A percentile compares a stretch with the other conserved stretches of the same genome.
Evolutionary conservation across 1,139 yeast genomes (phyloP).

Genomic region (Pichia sp.): DNA sequence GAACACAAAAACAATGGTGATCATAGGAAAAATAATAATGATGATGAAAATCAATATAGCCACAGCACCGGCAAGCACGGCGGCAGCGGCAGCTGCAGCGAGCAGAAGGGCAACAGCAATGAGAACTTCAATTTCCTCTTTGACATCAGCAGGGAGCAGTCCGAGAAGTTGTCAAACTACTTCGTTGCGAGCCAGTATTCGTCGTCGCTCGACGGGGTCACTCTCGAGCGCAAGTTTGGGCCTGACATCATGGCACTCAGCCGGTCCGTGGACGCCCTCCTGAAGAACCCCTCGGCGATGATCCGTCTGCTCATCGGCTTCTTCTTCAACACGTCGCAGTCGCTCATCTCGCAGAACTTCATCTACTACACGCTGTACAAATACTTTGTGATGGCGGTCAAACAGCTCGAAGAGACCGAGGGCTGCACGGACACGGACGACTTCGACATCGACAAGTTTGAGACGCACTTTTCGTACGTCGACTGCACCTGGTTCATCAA

Average conservation of each 20-base stretch:
- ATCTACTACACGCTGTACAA: conserved; percentile 28
- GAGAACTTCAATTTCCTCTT: conserved; percentile 10
- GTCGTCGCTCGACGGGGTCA: background rate
- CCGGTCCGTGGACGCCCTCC: conserved; percentile 9
- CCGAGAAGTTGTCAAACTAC: conserved; percentile 9
- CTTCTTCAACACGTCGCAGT: conserved; percentile 28
- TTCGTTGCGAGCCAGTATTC: conserved; percentile 13
- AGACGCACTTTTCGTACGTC: conserved; percentile 20
- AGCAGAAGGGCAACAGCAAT: conserved; percentile 1
- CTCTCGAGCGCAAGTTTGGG: background rate
- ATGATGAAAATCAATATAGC: background rate
- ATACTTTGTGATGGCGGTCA: conserved; percentile 25
- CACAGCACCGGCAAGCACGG: no score
- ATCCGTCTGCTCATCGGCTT: conserved; percentile 25
- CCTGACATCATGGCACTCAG: conserved; percentile 1
- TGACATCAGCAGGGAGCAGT: conserved; percentile 10
- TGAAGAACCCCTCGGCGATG: conserved; percentile 19
- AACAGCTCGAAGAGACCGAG: conserved; percentile 19
- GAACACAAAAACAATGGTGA: background rate
- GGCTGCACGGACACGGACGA: conserved; percentile 14
- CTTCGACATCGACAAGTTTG: conserved; percentile 21
- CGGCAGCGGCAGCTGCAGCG: background rate
- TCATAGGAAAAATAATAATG: background rate
- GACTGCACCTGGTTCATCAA: conserved; percentile 27
- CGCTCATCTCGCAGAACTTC: conserved; percentile 26